Conservation (phyloP, 495 filamentous ascomycete genomes). For the Saxophila tyrrhenica region DNA sequence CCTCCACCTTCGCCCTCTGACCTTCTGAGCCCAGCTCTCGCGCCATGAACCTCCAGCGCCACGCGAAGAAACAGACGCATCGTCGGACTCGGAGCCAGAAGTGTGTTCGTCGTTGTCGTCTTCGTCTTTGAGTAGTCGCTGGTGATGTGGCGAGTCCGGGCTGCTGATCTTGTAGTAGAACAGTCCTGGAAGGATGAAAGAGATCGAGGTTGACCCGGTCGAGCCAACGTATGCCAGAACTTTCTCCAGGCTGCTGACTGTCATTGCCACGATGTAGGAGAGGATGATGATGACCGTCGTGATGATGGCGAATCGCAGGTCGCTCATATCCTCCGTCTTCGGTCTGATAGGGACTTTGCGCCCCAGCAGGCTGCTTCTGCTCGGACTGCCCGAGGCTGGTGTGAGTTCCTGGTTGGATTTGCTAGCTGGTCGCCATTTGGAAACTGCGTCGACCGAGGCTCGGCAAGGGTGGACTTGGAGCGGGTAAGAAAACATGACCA, state of each 20-base stretch:
- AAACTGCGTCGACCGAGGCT: conserved; percentile 80
- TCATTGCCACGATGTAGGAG: conserved; percentile 79
- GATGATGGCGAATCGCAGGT: conserved; percentile 78
- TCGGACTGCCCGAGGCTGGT: conserved; percentile 27
- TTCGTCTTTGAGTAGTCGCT: conserved; percentile 77
- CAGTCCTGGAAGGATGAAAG: conserved; percentile 87
- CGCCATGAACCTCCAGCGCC: conserved; percentile 9
- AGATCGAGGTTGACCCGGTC: conserved; percentile 87
- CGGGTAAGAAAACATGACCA: conserved; percentile 95
- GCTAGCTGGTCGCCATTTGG: conserved; percentile 70
- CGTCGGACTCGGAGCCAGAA: conserved; percentile 2
- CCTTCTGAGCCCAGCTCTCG: conserved; percentile 19
- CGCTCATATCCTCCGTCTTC: conserved; percentile 53
- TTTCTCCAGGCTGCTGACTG: conserved; percentile 75
- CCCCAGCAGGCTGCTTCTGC: background rate
- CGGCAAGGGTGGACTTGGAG: conserved; percentile 91
- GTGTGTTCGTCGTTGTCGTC: conserved; percentile 40
- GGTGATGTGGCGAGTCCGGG: conserved; percentile 72
- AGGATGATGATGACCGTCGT: conserved; percentile 74
- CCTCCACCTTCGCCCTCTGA: conserved; percentile 38
- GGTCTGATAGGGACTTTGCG: conserved; percentile 10
- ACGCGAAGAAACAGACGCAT: background rate
- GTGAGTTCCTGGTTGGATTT: conserved; percentile 6
- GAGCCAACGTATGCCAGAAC: conserved; percentile 92
- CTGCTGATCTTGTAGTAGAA: conserved; percentile 97